Conservation (phyloP, 495 filamentous ascomycete genomes). For the Neurospora africana region DNA sequence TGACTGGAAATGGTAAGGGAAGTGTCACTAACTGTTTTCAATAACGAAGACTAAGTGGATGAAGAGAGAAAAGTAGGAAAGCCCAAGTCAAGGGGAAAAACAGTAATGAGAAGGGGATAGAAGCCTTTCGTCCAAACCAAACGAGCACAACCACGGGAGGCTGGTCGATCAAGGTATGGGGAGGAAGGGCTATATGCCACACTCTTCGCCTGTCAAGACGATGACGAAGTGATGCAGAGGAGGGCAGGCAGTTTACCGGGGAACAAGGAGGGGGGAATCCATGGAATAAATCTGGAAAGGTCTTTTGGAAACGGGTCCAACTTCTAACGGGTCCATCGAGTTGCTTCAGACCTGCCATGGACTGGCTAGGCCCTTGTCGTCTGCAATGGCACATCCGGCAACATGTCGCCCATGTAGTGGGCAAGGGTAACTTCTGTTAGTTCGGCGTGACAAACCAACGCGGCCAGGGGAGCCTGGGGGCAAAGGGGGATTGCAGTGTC, state of each 20-base stretch:
- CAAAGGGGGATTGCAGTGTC: not conserved
- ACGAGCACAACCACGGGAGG: not conserved
- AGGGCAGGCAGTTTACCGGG: not conserved
- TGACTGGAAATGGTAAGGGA: not conserved
- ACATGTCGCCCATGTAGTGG: not conserved
- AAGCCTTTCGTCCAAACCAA: constrained; percentile 4
- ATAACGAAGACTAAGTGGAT: not conserved
- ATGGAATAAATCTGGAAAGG: not conserved
- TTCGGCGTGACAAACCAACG: not conserved
- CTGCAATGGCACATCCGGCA: not conserved
- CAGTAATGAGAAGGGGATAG: not conserved
- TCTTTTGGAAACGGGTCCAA: not conserved
- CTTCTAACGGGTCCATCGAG: not conserved
- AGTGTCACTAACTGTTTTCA: not conserved
- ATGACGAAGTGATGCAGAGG: not conserved
- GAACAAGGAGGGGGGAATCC: not conserved
- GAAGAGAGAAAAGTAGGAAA: not conserved
- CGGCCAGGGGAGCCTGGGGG: not conserved
- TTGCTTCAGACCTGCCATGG: not conserved
- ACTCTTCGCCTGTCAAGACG: not conserved
- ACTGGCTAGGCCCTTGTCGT: not conserved
- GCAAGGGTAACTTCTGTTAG: not conserved
- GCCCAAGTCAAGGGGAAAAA: not conserved
- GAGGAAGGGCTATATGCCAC: not conserved
- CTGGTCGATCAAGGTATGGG: not conserved